Evolutionary conservation across 257 asterid species (phyloP).

Genomic region (Solanum piurae): DNA sequence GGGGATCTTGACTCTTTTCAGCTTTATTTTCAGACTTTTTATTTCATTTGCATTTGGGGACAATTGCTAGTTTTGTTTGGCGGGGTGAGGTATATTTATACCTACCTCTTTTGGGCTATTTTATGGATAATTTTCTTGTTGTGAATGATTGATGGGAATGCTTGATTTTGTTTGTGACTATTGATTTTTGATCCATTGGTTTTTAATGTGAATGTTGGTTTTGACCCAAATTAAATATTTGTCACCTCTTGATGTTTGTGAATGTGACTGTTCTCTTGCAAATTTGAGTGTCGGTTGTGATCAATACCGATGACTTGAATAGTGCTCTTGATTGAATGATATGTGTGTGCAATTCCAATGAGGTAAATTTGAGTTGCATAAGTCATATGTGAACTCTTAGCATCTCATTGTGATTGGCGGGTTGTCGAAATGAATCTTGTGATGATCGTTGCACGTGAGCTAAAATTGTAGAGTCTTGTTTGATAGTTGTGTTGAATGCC

Average conservation of each 20-base stretch:
- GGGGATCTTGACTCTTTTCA: too few relatives aligned
- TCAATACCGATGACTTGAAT: neutral
- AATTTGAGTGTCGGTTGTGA: neutral
- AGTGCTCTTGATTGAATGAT: neutral
- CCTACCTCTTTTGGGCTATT: too few relatives aligned
- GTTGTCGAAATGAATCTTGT: neutral
- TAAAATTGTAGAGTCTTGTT: neutral
- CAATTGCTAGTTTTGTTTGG: too few relatives aligned
- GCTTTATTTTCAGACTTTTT: too few relatives aligned
- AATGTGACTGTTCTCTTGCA: neutral
- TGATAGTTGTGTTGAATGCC: neutral
- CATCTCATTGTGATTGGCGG: neutral
- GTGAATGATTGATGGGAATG: neutral
- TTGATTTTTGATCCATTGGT: too few relatives aligned
- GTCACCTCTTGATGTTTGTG: neutral
- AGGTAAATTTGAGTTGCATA: neutral
- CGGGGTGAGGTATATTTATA: too few relatives aligned
- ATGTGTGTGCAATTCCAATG: neutral
- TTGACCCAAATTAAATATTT: neutral
- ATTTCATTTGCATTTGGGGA: too few relatives aligned
- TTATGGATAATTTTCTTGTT: neutral
- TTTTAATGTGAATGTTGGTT: neutral
- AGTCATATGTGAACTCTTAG: neutral
- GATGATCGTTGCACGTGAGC: neutral
- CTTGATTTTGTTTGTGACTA: too few relatives aligned